These are phyloP conservation scores for Hemileia vastatrix DNA, from an alignment of 1,284 basidiomycete species.

Conservation along the genomic window DNA sequence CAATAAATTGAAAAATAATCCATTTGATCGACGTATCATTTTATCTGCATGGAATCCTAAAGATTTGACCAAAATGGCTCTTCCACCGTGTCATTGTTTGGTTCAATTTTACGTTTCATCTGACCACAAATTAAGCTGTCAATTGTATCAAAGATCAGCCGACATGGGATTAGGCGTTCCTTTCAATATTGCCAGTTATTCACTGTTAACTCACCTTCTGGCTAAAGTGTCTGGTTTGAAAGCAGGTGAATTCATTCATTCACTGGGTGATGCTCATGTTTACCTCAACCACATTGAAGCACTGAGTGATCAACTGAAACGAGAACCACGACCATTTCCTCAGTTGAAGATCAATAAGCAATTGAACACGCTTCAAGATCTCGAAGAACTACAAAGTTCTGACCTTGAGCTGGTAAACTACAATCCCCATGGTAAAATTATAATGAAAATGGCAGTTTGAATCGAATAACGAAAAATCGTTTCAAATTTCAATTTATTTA, in stretches of 20 bases:
- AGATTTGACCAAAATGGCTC: slow-evolving; percentile 85
- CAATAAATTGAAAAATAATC: slow-evolving; percentile 80
- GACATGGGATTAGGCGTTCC: slow-evolving; percentile 94
- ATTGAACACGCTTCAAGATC: slow-evolving; percentile 57
- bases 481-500: no score
- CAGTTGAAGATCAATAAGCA: slow-evolving; percentile 60
- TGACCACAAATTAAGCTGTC: slow-evolving; percentile 55
- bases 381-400: slow-evolving; percentile 70
- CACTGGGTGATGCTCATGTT: slow-evolving; percentile 93
- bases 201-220: slow-evolving; percentile 91
- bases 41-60: slow-evolving; percentile 95
- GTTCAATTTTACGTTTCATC: slow-evolving; percentile 92
- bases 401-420: slow-evolving; percentile 84
- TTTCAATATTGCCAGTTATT: slow-evolving; percentile 98
- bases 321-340: slow-evolving; percentile 74
- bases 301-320: slow-evolving; percentile 67
- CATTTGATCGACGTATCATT: slow-evolving; percentile 91
- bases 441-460: no score
- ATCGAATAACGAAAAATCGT: no score
- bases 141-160: slow-evolving; percentile 97
- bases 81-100: slow-evolving; percentile 96
- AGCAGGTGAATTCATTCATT: slow-evolving; percentile 77
- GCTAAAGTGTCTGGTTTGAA: slow-evolving; percentile 78
- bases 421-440: slow-evolving; percentile 69
- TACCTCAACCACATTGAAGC: slow-evolving; percentile 87